phyloP scores from a whole-genome alignment of 352 stramenopile species.

The Phytophthora pluvialis region DNA sequence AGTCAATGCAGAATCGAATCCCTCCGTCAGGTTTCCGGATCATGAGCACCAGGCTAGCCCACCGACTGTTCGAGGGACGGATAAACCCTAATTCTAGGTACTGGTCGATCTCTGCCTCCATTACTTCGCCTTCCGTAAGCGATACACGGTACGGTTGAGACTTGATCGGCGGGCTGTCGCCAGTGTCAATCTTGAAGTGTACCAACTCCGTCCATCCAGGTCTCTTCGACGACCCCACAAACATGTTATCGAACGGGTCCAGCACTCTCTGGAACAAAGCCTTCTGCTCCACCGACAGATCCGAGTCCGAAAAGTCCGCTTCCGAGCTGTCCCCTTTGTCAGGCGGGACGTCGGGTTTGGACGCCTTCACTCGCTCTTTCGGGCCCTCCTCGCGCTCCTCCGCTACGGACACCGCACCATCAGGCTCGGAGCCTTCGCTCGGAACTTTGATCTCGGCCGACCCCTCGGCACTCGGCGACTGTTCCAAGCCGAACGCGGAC shows the following conservation, averaged over 20 bases:
- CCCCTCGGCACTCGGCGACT: neutral
- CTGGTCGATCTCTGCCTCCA: conserved; percentile 12
- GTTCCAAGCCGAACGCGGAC: conserved; percentile 7
- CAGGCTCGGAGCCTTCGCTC: neutral
- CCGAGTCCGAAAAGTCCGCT: neutral
- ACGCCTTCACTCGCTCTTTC: neutral
- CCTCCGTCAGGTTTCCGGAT: conserved; percentile 16
- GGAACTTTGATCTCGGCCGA: neutral
- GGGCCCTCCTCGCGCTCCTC: neutral
- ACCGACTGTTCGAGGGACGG: conserved; percentile 1
- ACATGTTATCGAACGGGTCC: neutral
- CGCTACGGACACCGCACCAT: neutral
- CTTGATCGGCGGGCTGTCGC: conserved; percentile 8
- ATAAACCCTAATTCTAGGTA: conserved; percentile 6
- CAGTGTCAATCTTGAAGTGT: conserved; percentile 18
- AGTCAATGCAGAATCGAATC: conserved; percentile 21
- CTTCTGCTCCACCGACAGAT: neutral
- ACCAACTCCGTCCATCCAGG: conserved; percentile 4
- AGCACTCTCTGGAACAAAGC: neutral
- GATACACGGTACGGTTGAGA: conserved; percentile 14
- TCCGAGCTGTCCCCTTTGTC: neutral
- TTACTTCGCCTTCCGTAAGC: conserved; percentile 5
- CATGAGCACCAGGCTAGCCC: conserved; percentile 21
- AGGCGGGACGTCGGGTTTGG: neutral
- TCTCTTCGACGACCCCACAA: conserved; percentile 7